Percentiles rank a stretch among this genome's conserved stretches.
Evolutionary conservation across 768 basidiomycete genomes (phyloP).

Genomic region (Phanerodontia chrysosporium): DNA sequence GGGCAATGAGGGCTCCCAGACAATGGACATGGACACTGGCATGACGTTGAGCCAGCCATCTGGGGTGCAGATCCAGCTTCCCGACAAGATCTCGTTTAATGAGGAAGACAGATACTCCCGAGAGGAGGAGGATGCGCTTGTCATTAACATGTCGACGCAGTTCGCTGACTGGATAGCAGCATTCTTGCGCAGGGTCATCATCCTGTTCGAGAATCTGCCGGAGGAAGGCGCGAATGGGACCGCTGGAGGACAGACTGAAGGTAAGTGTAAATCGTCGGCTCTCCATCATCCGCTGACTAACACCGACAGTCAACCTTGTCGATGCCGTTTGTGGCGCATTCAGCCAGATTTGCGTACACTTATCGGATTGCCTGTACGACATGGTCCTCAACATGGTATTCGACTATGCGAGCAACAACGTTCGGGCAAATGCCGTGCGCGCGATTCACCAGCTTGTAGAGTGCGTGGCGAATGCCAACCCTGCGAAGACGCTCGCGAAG

Average conservation of each 20-base stretch:
- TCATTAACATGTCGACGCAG: conserved; percentile 67
- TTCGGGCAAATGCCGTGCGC: conserved; percentile 81
- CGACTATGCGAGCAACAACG: conserved; percentile 77
- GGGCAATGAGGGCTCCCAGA: conserved; percentile 15
- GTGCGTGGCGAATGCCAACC: conserved; percentile 78
- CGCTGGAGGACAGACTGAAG: conserved; percentile 62
- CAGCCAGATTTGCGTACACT: conserved; percentile 71
- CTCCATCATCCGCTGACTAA: background rate
- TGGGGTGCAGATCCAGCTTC: conserved; percentile 32
- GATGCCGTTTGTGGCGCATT: conserved; percentile 75
- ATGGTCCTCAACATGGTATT: conserved; percentile 79
- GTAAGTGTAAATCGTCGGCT: conserved; percentile 27
- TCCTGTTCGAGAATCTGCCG: conserved; percentile 80
- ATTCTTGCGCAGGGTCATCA: conserved; percentile 74
- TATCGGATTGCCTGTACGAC: conserved; percentile 72
- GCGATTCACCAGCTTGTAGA: conserved; percentile 84
- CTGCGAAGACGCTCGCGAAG: conserved; percentile 70
- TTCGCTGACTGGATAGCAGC: conserved; percentile 84
- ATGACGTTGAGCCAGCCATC: conserved; percentile 12
- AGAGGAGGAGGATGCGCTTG: conserved; percentile 66
- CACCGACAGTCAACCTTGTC: conserved; percentile 57
- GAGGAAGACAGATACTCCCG: conserved; percentile 41
- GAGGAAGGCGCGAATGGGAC: conserved; percentile 69
- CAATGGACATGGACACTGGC: conserved; percentile 21
- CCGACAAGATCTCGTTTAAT: conserved; percentile 36